phyloP scores from a whole-genome alignment of 169 alveolate genomes.

The Plasmodium gaboni region DNA sequence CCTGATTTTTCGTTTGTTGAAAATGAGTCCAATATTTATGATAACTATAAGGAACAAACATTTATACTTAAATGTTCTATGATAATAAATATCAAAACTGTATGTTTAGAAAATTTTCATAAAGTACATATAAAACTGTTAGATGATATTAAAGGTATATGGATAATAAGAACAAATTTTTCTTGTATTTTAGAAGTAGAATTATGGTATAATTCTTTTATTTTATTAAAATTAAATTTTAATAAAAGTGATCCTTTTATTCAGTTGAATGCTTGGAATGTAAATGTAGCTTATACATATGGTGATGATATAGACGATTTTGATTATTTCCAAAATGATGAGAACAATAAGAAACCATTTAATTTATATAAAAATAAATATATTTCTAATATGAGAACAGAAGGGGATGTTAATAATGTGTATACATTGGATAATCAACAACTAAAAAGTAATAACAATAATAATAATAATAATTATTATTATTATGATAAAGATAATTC shows the following conservation, averaged over 20 bases:
- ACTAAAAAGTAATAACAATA: not conserved
- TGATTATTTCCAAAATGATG: slow-evolving; percentile 21
- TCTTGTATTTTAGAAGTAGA: slow-evolving; percentile 54
- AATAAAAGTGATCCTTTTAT: slow-evolving; percentile 28
- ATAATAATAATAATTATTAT: not conserved
- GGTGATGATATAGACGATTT: slow-evolving; percentile 76
- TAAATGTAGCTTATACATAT: slow-evolving; percentile 67
- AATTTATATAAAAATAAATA: slow-evolving; percentile 37
- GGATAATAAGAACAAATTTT: slow-evolving; percentile 54
- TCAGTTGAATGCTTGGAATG: slow-evolving; percentile 57
- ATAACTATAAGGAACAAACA: slow-evolving; percentile 19
- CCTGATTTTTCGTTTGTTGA: too few relatives aligned
- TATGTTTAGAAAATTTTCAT: not conserved
- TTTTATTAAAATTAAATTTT: slow-evolving; percentile 60
- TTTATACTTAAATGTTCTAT: slow-evolving; percentile 71
- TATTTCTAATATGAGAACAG: not conserved
- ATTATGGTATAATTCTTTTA: slow-evolving; percentile 67
- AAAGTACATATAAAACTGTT: slow-evolving; percentile 6
- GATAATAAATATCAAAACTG: slow-evolving; percentile 38
- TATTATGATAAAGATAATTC: not conserved
- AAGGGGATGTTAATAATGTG: not conserved
- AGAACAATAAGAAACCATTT: slow-evolving; percentile 8
- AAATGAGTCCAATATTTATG: too few relatives aligned
- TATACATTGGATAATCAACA: not conserved
- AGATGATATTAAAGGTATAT: slow-evolving; percentile 45